These are phyloP conservation scores for Blepharisma japonicum DNA, from an alignment of 73 alveolate genomes.

Conservation along the genomic window DNA sequence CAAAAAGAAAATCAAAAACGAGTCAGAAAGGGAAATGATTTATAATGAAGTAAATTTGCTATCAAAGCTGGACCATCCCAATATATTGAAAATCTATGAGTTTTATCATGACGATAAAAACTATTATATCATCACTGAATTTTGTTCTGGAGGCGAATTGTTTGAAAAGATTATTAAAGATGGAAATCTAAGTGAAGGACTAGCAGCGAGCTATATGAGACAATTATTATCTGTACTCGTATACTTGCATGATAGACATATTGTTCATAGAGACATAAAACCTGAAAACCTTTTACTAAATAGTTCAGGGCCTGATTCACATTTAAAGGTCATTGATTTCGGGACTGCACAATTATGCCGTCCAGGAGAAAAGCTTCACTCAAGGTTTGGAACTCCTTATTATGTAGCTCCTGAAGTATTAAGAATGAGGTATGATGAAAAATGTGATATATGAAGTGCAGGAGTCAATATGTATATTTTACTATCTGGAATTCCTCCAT, in stretches of 20 bases:
- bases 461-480: conserved; percentile 72
- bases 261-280: conserved; percentile 75
- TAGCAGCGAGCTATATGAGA: conserved; percentile 77
- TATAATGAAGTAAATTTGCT: conserved; percentile 46
- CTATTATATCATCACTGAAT: conserved; percentile 47
- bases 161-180: conserved; percentile 82
- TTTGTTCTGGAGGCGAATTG: conserved; percentile 81
- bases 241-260: conserved; percentile 81
- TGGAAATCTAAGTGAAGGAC: conserved; percentile 86
- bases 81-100: conserved; percentile 48
- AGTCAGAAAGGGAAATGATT: conserved; percentile 27
- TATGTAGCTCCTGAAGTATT: conserved; percentile 86
- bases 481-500: conserved; percentile 87
- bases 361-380: conserved; percentile 53
- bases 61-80: conserved; percentile 51
- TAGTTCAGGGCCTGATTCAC: conserved; percentile 9
- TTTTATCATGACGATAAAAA: conserved; percentile 45
- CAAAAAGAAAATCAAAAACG: background rate
- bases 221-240: conserved; percentile 84
- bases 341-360: conserved; percentile 64
- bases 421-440: conserved; percentile 62
- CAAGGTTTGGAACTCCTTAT: conserved; percentile 68
- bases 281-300: conserved; percentile 54
- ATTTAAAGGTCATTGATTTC: conserved; percentile 69
- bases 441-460: conserved; percentile 78